A percentile compares a stretch with the other conserved stretches of the same genome.
Conservation (phyloP, 768 basidiomycete genomes). For the Auricularia heimuer region DNA sequence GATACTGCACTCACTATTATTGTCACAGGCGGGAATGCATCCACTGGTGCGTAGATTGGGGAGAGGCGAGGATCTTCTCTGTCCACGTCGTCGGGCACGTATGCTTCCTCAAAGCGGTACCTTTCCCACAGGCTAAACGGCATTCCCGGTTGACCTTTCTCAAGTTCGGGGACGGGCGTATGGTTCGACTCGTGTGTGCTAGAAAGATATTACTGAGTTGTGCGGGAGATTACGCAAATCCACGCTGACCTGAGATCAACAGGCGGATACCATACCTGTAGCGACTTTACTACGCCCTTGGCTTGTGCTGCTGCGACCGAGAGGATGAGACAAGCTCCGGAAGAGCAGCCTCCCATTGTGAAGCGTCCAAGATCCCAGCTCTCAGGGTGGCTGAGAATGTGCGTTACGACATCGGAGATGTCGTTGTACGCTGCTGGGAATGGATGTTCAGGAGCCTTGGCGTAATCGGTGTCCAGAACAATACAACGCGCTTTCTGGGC, state of each 20-base stretch:
- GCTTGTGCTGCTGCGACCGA: neutral
- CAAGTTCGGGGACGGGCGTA: neutral
- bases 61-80: neutral
- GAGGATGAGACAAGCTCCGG: constrained; percentile 1
- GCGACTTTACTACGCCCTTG: neutral
- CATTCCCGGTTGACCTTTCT: neutral
- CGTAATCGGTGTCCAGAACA: constrained; percentile 8
- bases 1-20: neutral
- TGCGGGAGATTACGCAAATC: too few species aligned
- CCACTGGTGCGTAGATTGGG: neutral
- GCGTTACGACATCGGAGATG: neutral
- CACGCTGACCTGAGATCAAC: neutral
- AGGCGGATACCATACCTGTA: constrained; percentile 1
- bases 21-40: neutral
- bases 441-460: constrained; percentile 6
- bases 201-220: too few species aligned
- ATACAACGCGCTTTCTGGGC: constrained; percentile 5
- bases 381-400: neutral
- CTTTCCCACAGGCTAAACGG: neutral
- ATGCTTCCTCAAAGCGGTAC: neutral
- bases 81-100: neutral
- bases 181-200: neutral
- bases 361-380: neutral
- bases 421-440: constrained; percentile 5
- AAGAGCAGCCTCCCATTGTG: constrained; percentile 3